Evolutionary conservation across 768 basidiomycete genomes (phyloP).

Genomic region (Austroboletus eburneus): DNA sequence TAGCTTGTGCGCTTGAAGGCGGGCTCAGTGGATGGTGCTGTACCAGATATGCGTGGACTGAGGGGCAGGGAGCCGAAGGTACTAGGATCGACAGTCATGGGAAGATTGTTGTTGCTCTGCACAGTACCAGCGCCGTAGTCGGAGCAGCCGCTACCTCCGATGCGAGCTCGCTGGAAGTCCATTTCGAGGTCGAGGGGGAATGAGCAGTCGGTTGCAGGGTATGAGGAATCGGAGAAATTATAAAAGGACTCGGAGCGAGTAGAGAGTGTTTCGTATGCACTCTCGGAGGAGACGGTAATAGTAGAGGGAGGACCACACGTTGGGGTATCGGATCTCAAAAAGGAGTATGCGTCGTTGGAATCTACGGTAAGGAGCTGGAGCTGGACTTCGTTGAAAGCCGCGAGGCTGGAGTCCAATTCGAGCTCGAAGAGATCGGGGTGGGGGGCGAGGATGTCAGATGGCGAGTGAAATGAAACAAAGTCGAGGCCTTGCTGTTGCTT

Average conservation of each 20-base stretch:
- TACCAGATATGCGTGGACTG: conserved; percentile 50
- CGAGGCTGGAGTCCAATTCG: conserved; percentile 71
- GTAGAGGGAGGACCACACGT: conserved; percentile 71
- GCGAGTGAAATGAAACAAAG: conserved; percentile 66
- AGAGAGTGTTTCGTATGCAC: conserved; percentile 65
- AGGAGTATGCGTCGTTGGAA: conserved; percentile 60
- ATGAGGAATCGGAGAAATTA: conserved; percentile 55
- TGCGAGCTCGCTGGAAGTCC: conserved; percentile 62
- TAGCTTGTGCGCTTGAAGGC: conserved; percentile 47
- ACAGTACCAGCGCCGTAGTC: conserved; percentile 48
- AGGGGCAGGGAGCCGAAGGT: conserved; percentile 57
- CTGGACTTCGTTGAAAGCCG: conserved; percentile 60
- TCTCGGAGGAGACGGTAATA: conserved; percentile 77
- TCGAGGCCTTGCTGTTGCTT: conserved; percentile 47
- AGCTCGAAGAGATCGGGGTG: conserved; percentile 81
- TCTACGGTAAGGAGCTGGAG: conserved; percentile 62
- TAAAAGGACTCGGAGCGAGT: conserved; percentile 67
- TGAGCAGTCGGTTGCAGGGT: conserved; percentile 47
- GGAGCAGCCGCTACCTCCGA: conserved; percentile 43
- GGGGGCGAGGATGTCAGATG: conserved; percentile 69
- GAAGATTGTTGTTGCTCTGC: conserved; percentile 36
- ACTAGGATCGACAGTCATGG: conserved; percentile 48
- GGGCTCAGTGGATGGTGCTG: conserved; percentile 29
- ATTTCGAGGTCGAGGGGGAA: conserved; percentile 68
- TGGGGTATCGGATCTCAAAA: conserved; percentile 59